A percentile compares a stretch with the other conserved stretches of the same genome.
phyloP scores from a whole-genome alignment of 176 grass and related monocot species.

The Musa beccarii region DNA sequence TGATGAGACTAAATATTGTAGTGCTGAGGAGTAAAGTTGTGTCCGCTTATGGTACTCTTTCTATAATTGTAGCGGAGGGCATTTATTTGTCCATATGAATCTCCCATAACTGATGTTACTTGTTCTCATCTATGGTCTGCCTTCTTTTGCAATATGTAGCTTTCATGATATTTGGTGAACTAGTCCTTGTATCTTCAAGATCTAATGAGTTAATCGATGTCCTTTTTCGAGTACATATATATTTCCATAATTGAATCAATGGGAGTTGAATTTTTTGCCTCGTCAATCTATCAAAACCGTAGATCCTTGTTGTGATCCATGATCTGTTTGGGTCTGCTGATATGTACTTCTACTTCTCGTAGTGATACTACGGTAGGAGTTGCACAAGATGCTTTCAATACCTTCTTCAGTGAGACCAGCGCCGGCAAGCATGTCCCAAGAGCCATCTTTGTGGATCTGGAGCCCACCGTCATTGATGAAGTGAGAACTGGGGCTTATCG shows the following conservation, averaged over 20 bases:
- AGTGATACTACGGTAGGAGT: constrained; percentile 70
- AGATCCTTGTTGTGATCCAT: not conserved
- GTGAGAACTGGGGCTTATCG: constrained; percentile 70
- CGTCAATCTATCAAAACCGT: not conserved
- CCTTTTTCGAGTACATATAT: too few relatives aligned
- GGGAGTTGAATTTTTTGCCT: not conserved
- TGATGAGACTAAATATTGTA: not conserved
- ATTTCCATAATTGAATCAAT: not conserved
- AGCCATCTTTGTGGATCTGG: constrained; percentile 84
- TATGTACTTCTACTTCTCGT: not conserved
- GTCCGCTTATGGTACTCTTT: not conserved
- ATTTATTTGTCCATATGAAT: not conserved
- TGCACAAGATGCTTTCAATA: constrained; percentile 92
- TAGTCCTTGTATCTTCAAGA: too few relatives aligned
- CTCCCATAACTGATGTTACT: not conserved
- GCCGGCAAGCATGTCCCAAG: constrained; percentile 80
- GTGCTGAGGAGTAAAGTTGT: not conserved
- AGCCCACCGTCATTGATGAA: constrained; percentile 89
- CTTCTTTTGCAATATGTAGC: not conserved
- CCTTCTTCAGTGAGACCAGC: constrained; percentile 85
- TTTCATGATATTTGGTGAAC: too few relatives aligned
- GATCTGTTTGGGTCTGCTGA: not conserved
- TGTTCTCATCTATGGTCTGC: not conserved
- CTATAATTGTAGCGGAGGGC: not conserved
- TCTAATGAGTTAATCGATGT: too few relatives aligned